Percentiles rank a stretch among this genome's conserved stretches.
These are phyloP conservation scores for Fusarium sp. DNA, from an alignment of 2,329 filamentous ascomycete genomes.

Conservation along the genomic window DNA sequence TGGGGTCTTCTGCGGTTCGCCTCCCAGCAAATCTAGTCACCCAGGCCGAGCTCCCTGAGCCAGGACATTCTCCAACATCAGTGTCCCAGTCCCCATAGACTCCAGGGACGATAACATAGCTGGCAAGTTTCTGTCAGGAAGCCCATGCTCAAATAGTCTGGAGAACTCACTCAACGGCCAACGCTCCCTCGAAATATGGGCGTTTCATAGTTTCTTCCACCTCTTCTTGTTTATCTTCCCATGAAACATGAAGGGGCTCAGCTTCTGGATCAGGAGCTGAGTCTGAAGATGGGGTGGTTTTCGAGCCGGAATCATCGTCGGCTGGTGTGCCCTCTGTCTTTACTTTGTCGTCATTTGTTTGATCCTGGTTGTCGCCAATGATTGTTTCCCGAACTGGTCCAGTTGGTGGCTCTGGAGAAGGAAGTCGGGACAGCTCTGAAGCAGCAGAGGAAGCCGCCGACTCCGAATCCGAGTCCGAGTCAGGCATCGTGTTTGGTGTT, in stretches of 20 bases:
- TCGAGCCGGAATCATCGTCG: too few relatives aligned
- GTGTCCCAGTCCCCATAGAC: background rate
- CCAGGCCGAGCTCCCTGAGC: slow-evolving; percentile 10
- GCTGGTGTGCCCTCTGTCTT: fast-evolving
- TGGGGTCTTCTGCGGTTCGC: background rate
- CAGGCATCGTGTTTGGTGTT: background rate
- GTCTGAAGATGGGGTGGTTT: too few relatives aligned
- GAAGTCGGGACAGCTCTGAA: background rate
- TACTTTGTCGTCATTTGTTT: background rate
- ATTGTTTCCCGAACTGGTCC: background rate
- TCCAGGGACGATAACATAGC: background rate
- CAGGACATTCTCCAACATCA: background rate
- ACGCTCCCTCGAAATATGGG: background rate
- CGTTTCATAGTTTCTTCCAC: background rate
- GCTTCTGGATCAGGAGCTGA: background rate
- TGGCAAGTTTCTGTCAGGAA: background rate
- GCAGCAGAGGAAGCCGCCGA: background rate
- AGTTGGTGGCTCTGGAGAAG: background rate
- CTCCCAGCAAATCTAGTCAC: background rate
- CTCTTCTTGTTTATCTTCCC: background rate
- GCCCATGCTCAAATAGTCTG: background rate
- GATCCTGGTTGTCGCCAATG: background rate
- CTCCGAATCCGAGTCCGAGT: background rate
- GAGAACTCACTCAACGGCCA: background rate
- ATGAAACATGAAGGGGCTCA: background rate